Percentiles rank a stretch among this genome's conserved stretches.
Evolutionary conservation across 116 monocot genomes (phyloP).

Genomic region (Dioscorea cayenensis): DNA sequence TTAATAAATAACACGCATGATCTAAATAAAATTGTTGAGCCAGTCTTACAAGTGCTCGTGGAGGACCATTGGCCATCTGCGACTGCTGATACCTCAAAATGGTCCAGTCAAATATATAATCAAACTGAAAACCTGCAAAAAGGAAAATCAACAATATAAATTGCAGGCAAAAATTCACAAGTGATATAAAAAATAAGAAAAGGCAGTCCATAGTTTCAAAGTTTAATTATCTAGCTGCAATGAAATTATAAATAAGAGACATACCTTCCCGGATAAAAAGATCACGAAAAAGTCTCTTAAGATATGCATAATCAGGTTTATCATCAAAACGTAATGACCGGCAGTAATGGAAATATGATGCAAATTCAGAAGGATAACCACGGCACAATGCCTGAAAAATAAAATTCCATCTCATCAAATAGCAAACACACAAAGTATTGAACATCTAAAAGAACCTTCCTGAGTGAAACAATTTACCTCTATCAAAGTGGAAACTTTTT

Average conservation of each 20-base stretch:
- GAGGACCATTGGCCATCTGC: constrained; percentile 43
- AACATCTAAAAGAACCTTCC: background rate
- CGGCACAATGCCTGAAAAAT: constrained; percentile 57
- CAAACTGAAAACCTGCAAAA: constrained; percentile 72
- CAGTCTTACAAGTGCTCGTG: constrained; percentile 48
- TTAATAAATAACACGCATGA: background rate
- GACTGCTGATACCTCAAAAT: constrained; percentile 79
- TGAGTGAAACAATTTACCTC: constrained; percentile 36
- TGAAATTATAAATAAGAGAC: background rate
- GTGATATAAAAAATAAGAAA: background rate
- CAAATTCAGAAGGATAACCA: constrained; percentile 77
- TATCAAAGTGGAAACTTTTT: constrained; percentile 62
- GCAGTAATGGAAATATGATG: constrained; percentile 75
- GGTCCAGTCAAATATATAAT: constrained; percentile 88
- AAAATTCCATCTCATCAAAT: background rate
- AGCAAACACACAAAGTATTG: background rate
- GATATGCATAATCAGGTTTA: constrained; percentile 81
- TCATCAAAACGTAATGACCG: constrained; percentile 80
- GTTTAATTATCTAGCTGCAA: background rate
- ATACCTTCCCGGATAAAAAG: constrained; percentile 88
- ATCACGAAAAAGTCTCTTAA: constrained; percentile 81
- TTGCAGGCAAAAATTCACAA: background rate
- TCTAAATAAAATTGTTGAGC: background rate
- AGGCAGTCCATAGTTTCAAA: background rate
- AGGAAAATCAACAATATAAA: background rate